Evolutionary conservation across 805 yeast species (phyloP), one percentile per base, ranked within the genome.

Genomic region (Metschnikowia peoriensis): DNA sequence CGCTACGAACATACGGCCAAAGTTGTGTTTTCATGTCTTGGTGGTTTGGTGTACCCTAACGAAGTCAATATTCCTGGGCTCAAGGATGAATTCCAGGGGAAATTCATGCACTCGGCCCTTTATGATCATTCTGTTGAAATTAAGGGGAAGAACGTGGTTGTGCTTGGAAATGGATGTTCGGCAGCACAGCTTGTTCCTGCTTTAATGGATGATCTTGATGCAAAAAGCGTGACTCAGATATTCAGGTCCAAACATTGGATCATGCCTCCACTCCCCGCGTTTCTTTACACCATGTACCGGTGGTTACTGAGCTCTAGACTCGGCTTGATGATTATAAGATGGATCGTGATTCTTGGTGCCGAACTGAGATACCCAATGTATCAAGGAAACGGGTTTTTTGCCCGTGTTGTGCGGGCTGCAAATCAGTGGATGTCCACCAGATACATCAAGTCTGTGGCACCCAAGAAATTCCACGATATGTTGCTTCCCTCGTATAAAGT

Each of bases 91-190:
- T 73, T 70, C 59, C 57, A 69, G 54, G 78, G 78, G 7, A 54
- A 54, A 1, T 73, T 68, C 56, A 67, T 73, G 72, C 78, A 73
- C 52, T 71, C 76, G 1, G 78, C 76, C 1, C 48, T 72, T 38
- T 73, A 71, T 67, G 66, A 72, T 49, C 71, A 72, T 53, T 47
- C 57, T 10, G 70, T 70, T 10, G 61, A 64, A 16, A 62, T 73
- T 53, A 63, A 69, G 50, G 65, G 60, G 35, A 73, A 73, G 52
- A 62, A 66, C 11, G 75, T 73, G 11, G 64, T 71, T 7, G 76
- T 73, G 11, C 59, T 73, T 29, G 78, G 78, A 14, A 71, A 71
- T 57, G 78, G 78, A 2, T 73, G 78, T 51, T 71, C 76, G 5
- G 77, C 77, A 1, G 69, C 67, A 22, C 77, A 73, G 54, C 62